Base-by-base conservation (phyloP, 495 filamentous ascomycete genomes). In the Aspergillus campestris region DNA sequence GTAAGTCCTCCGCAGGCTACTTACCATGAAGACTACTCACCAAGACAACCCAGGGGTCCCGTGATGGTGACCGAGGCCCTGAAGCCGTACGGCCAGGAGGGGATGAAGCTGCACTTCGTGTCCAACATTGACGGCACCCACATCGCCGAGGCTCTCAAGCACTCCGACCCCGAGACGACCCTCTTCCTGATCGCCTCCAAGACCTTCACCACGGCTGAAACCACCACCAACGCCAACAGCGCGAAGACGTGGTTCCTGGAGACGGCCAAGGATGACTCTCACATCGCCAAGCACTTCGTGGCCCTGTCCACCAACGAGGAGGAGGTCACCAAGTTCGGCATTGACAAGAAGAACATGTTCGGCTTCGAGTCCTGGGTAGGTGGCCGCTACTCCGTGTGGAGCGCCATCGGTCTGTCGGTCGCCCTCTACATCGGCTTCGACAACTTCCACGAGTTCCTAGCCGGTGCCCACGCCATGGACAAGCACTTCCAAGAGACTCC, bases 51-150 rank as follows among this genome's bases (percentile, higher is more conserved):
- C 38, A 95, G 89, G 51, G 92, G 92, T 33, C 92, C 92, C 15
- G 94, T 97, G 54, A 98, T 98, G 92, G 92, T 98, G 45, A 89
- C 87, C 31, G 92, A 98, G 67, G 87, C 92, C 11, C 80, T 98
- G 51, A 96, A 95, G 75, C 80, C 88, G 54, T 98, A 98, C 63
- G 85, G 86, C 34, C 79, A 85, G 66, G 82, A 82, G 45, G 80
- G 83, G 64, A 71, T 90, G 64, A 95, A 79, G 31, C 75, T 97
- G 39, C 92, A 96, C 78, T 98, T 98, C 58, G 92, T 98, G 48
- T 97, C 92, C 68, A 98, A 98, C 75, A 95, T 98, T 57, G 92
- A 98, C 62, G 92, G 92, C 51, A 97, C 92, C 40, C 92, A 98
- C 71, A 86, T 97, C 59, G 86, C 89, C 38, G 92, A 98, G 71